Base-by-base conservation (phyloP, 805 yeast genomes). In the Lachancea fermentati region DNA sequence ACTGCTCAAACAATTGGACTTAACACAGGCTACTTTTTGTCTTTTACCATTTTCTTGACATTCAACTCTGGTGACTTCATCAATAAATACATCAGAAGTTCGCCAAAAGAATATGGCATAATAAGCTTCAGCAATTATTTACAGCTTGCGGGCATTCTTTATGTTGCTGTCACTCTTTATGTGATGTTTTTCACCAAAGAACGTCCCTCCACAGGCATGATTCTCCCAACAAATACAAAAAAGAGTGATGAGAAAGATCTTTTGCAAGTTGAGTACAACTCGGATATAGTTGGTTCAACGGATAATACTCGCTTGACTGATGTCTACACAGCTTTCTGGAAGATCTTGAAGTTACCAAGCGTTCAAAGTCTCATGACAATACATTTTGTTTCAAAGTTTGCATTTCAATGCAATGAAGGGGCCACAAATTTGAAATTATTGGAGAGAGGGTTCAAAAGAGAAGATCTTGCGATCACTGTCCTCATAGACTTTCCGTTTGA, bases 1-100 rank as follows among this genome's bases (percentile, higher is more conserved):
- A 93, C 98, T 0, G 98, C 98, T 0, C 98, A 93, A 63, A 93
- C 98, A 0, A 78, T 93, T 34, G 98, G 98, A 0, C 72, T 93
- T 46, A 93, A 93, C 65, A 73, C 91, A 2, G 98, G 98, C 16
- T 93, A 91, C 58, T 93, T 93, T 57, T 63, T 84, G 44, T 81
- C 94, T 5, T 93, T 93, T 59, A 93, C 98, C 0, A 84, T 93
- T 2, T 93, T 91, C 48, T 64, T 93, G 41, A 93, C 97, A 0
- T 74, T 93, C 54, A 88, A 85, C 55, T 88, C 97, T 1, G 85
- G 89, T 3, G 96, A 88, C 50, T 91, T 93, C 58, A 91, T 95
- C 35, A 89, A 93, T 62, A 82, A 78, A 56, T 91, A 87, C 60
- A 63, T 91, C 37, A 68, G 97, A 46, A 39, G 66, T 0, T 60